phyloP scores from a whole-genome alignment of 2,329 filamentous ascomycete species.

The Arachnomyces sp. region DNA sequence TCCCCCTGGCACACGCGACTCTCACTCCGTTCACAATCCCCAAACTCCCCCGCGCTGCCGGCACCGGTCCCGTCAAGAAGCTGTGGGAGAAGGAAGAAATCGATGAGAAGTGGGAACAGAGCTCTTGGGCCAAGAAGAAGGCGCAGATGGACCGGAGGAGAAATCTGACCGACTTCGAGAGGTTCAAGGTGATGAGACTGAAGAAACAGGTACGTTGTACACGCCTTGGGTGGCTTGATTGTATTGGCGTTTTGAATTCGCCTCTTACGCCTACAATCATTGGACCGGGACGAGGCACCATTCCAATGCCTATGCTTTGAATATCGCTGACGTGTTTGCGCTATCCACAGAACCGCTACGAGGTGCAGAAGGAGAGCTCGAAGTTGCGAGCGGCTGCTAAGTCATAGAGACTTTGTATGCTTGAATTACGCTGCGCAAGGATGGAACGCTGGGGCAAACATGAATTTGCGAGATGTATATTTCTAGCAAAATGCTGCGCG shows the following conservation, averaged over 20 bases:
- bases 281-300: no score
- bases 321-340: constrained; percentile 13
- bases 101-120: constrained; percentile 87
- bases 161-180: constrained; percentile 94
- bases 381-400: constrained; percentile 83
- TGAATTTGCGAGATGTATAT: not conserved
- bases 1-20: constrained; percentile 73
- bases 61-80: constrained; percentile 75
- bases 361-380: constrained; percentile 92
- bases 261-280: no score
- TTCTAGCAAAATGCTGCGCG: constrained; percentile 34
- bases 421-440: no score
- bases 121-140: constrained; percentile 90
- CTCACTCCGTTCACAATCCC: constrained; percentile 84
- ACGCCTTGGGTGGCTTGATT: not conserved
- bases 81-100: constrained; percentile 87
- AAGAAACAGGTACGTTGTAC: constrained; percentile 80
- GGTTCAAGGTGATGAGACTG: constrained; percentile 99
- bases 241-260: no score
- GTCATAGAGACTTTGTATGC: constrained; percentile 18
- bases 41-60: constrained; percentile 76
- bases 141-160: constrained; percentile 78
- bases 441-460: no score
- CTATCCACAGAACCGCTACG: constrained; percentile 67
- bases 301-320: no score